Evolutionary conservation across 345 rosid species (phyloP).

Genomic region (Luvunga scandens): DNA sequence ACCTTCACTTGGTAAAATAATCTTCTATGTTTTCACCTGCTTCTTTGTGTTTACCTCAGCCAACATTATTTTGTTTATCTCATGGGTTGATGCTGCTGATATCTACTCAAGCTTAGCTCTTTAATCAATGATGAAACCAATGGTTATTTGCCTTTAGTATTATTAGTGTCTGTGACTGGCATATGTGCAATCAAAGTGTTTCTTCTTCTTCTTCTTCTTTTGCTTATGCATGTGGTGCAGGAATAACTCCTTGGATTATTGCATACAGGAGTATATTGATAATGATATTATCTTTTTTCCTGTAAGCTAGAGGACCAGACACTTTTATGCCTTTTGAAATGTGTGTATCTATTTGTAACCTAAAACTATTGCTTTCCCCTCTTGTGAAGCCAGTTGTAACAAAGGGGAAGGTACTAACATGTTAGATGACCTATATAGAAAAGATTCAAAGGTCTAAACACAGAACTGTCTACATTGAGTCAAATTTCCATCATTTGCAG

Average conservation of each 20-base stretch:
- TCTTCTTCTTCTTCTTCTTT: neutral
- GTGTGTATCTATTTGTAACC: neutral
- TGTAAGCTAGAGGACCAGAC: neutral
- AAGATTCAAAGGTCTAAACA: neutral
- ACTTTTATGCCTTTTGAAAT: too few species aligned
- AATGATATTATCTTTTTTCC: neutral
- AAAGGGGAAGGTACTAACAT: neutral
- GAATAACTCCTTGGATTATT: neutral
- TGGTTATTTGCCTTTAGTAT: neutral
- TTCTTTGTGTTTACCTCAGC: neutral
- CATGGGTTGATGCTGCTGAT: neutral
- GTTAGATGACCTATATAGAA: neutral
- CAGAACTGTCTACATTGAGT: neutral
- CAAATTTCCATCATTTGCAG: neutral
- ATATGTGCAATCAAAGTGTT: neutral
- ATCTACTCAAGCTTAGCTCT: conserved; percentile 4
- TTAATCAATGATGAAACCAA: neutral
- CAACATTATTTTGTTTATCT: neutral
- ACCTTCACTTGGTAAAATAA: conserved; percentile 54
- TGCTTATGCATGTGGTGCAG: neutral
- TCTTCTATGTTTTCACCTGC: neutral
- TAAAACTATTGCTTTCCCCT: neutral
- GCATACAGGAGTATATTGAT: neutral
- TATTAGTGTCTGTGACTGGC: neutral
- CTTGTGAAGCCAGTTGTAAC: neutral